phyloP scores from a whole-genome alignment of 169 alveolate genomes.

The Eimeria praecox region DNA sequence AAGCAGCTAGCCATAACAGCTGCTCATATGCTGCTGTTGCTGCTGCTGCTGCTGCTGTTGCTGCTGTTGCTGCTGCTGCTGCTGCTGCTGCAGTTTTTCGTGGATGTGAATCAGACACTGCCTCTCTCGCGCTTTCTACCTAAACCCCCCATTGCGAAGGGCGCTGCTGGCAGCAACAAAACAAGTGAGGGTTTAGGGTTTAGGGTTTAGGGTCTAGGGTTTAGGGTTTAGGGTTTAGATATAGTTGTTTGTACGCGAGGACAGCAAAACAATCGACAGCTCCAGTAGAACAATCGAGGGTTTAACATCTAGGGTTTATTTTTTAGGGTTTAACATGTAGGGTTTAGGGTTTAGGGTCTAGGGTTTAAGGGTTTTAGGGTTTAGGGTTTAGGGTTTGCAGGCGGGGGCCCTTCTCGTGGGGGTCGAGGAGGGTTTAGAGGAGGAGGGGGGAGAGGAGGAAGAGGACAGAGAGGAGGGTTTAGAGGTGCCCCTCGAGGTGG shows the following conservation, averaged over 20 bases:
- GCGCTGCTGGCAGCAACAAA: slow-evolving; percentile 4
- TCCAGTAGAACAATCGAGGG: neutral
- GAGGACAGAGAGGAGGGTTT: slow-evolving; percentile 78
- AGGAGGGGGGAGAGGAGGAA: slow-evolving; percentile 80
- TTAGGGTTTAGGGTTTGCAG: slow-evolving; percentile 66
- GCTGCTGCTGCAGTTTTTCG: slow-evolving; percentile 78
- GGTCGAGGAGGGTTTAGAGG: slow-evolving; percentile 79
- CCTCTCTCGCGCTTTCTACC: slow-evolving; percentile 93
- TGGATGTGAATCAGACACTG: slow-evolving; percentile 92
- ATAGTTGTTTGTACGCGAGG: neutral
- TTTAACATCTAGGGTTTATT: neutral
- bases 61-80: slow-evolving; percentile 4
- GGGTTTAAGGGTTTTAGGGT: slow-evolving; percentile 78
- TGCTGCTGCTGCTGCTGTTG: neutral
- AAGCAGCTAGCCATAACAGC: neutral
- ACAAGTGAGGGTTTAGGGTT: neutral
- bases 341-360: neutral
- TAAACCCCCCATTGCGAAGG: slow-evolving; percentile 76
- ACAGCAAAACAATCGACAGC: neutral
- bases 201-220: neutral
- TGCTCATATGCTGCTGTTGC: neutral
- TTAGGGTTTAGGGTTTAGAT: neutral
- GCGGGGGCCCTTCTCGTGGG: slow-evolving; percentile 76
- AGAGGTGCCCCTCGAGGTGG: slow-evolving; percentile 11
- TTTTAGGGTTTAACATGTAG: neutral